Evolutionary conservation across 208 protist species (phyloP).

Genomic region (Acanthamoeba healyi): DNA sequence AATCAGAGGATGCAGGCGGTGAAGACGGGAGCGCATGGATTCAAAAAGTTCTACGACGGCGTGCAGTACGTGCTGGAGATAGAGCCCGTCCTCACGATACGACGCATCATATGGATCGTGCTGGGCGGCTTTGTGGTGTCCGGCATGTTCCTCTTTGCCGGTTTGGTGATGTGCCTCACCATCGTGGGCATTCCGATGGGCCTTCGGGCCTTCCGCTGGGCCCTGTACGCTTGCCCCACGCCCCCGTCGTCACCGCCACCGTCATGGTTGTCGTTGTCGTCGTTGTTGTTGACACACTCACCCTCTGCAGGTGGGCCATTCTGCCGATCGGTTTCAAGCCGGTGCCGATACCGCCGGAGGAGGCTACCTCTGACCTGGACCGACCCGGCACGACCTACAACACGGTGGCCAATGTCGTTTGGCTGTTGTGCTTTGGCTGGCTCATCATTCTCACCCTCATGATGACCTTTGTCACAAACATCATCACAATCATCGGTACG

Average conservation of each 20-base stretch:
- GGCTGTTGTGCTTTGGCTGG: conserved; percentile 46
- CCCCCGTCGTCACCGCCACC: too few relatives aligned
- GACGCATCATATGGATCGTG: conserved; percentile 28
- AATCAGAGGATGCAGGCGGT: neutral
- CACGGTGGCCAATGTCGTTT: conserved; percentile 46
- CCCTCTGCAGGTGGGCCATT: neutral
- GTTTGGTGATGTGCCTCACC: conserved; percentile 43
- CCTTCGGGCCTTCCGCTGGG: conserved; percentile 24
- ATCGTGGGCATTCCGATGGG: conserved; percentile 72
- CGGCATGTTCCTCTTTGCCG: conserved; percentile 5
- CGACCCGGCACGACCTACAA: conserved; percentile 49
- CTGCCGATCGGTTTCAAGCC: conserved; percentile 39
- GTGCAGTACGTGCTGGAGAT: conserved; percentile 37
- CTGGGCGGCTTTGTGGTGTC: conserved; percentile 16
- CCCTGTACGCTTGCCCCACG: neutral
- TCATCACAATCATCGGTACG: conserved; percentile 13
- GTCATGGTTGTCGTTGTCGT: too few relatives aligned
- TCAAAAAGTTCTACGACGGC: conserved; percentile 5
- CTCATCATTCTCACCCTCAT: conserved; percentile 1
- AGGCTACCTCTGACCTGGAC: neutral
- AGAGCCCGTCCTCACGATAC: conserved; percentile 51
- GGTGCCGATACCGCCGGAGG: conserved; percentile 18
- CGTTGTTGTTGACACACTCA: too few relatives aligned
- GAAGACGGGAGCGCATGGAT: neutral
- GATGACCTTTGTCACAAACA: neutral